Percentiles rank a stretch among this genome's conserved stretches.
Evolutionary conservation across 192 early-diverging fungal species (phyloP).

Genomic region (Rhizophagus sp.): DNA sequence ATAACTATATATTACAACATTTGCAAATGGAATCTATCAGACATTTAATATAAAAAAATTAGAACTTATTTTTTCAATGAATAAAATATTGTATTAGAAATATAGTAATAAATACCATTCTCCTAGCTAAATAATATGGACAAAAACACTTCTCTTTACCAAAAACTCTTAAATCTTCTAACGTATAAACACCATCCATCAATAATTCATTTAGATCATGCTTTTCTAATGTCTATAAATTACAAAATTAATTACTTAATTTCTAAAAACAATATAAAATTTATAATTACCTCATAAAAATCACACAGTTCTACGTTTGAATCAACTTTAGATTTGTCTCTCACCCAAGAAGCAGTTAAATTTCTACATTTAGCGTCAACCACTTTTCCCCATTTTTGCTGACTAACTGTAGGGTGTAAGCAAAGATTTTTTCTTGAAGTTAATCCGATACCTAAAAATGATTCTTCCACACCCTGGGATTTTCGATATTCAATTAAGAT

Average conservation of each 20-base stretch:
- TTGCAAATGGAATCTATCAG: slow-evolving; percentile 76
- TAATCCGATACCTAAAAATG: slow-evolving; percentile 90
- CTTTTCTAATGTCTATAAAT: slow-evolving; percentile 63
- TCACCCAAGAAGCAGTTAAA: slow-evolving; percentile 93
- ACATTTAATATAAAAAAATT: slow-evolving; percentile 3
- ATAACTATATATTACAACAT: slow-evolving; percentile 98
- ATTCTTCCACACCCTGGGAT: slow-evolving; percentile 65
- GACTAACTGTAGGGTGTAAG: slow-evolving; percentile 84
- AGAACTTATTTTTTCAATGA: slow-evolving; percentile 17
- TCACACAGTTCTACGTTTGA: slow-evolving; percentile 56
- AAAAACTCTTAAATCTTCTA: slow-evolving; percentile 90
- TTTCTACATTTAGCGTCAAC: slow-evolving; percentile 92
- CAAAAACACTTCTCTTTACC: slow-evolving; percentile 76
- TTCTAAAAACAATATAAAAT: neutral
- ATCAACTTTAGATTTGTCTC: slow-evolving; percentile 61
- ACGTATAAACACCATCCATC: slow-evolving; percentile 90
- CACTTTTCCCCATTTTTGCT: slow-evolving; percentile 81
- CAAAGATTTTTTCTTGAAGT: slow-evolving; percentile 95
- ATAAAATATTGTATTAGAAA: neutral
- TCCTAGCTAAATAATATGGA: slow-evolving; percentile 92
- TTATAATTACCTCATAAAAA: slow-evolving; percentile 72
- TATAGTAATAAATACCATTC: slow-evolving; percentile 56
- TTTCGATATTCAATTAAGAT: slow-evolving; percentile 85
- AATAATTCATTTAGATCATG: slow-evolving; percentile 62
- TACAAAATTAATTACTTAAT: neutral